phyloP scores from a whole-genome alignment of 2,329 filamentous ascomycete genomes.

The Cladosporium sphaerospermum region DNA sequence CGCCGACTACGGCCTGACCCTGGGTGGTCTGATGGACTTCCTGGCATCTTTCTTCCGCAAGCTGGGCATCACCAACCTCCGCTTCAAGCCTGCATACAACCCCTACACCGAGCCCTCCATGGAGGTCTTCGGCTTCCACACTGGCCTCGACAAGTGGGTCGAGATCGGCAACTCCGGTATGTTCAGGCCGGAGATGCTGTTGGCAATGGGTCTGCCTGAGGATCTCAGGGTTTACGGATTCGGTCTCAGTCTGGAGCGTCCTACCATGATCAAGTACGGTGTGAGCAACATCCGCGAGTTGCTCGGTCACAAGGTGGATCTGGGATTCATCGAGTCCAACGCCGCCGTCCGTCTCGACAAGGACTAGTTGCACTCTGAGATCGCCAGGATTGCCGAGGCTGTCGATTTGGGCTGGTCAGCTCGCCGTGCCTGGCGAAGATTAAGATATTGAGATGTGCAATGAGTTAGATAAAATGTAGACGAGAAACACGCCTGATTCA shows the following conservation, averaged over 20 bases:
- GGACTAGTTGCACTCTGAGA: conserved; percentile 42
- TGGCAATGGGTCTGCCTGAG: conserved; percentile 86
- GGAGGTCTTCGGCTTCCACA: conserved; percentile 97
- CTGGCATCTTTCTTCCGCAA: conserved; percentile 94
- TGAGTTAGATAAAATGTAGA: conserved; percentile 9
- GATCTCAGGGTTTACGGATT: conserved; percentile 93
- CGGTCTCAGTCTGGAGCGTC: conserved; percentile 83
- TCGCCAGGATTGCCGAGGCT: not conserved
- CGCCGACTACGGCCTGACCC: conserved; percentile 86
- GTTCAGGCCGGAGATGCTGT: conserved; percentile 97
- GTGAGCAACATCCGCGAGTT: conserved; percentile 81
- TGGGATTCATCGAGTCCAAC: conserved; percentile 87
- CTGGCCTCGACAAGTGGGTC: conserved; percentile 81
- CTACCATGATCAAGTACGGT: conserved; percentile 92
- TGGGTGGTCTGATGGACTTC: conserved; percentile 89
- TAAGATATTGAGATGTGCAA: not conserved
- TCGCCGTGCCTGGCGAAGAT: not conserved
- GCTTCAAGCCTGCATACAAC: conserved; percentile 97
- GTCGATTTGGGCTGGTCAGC: not conserved
- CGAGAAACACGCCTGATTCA: conserved; percentile 10
- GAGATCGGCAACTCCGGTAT: conserved; percentile 98
- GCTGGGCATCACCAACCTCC: conserved; percentile 81
- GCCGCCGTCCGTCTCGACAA: conserved; percentile 86
- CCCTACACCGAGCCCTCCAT: conserved; percentile 93
- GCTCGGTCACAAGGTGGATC: conserved; percentile 89